phyloP scores from a whole-genome alignment of 768 basidiomycete species.

The Asterophora parasitica region DNA sequence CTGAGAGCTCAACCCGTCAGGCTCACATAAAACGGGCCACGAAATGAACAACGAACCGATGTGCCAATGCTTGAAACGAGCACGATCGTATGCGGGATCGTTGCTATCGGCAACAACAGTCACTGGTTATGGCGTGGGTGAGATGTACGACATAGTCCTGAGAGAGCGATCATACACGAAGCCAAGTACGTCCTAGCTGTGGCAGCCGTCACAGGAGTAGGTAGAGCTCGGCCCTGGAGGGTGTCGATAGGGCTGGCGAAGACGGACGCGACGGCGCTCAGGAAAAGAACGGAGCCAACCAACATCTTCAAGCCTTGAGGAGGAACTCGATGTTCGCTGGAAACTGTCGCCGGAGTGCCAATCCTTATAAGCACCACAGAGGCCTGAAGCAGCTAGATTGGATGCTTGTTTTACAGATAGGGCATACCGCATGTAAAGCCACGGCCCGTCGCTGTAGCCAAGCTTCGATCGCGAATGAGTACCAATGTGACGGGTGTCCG shows the following conservation, averaged over 20 bases:
- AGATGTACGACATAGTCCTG: background rate
- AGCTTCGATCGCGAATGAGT: too few relatives aligned
- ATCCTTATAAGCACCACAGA: too few relatives aligned
- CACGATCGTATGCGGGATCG: slow-evolving; percentile 30
- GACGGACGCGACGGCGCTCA: slow-evolving; percentile 13
- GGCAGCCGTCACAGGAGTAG: slow-evolving; percentile 27
- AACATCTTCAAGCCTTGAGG: too few relatives aligned
- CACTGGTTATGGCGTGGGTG: slow-evolving; percentile 18
- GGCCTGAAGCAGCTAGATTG: too few relatives aligned
- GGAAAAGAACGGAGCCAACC: slow-evolving; percentile 3
- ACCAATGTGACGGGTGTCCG: too few relatives aligned
- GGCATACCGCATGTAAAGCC: too few relatives aligned
- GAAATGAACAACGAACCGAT: slow-evolving; percentile 30
- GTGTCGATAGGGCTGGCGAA: slow-evolving; percentile 12
- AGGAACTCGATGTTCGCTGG: too few relatives aligned
- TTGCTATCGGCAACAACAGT: slow-evolving; percentile 30
- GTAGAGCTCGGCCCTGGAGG: slow-evolving; percentile 21
- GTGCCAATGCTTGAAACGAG: slow-evolving; percentile 44
- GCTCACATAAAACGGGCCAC: background rate
- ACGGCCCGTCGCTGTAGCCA: too few relatives aligned
- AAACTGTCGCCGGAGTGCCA: too few relatives aligned
- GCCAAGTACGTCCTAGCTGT: slow-evolving; percentile 32
- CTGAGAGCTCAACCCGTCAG: slow-evolving; percentile 20
- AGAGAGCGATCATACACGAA: slow-evolving; percentile 19
- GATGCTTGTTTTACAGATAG: too few relatives aligned